Evolutionary conservation across 2,329 filamentous ascomycete genomes (phyloP).

Genomic region (Teratosphaeria viscida): DNA sequence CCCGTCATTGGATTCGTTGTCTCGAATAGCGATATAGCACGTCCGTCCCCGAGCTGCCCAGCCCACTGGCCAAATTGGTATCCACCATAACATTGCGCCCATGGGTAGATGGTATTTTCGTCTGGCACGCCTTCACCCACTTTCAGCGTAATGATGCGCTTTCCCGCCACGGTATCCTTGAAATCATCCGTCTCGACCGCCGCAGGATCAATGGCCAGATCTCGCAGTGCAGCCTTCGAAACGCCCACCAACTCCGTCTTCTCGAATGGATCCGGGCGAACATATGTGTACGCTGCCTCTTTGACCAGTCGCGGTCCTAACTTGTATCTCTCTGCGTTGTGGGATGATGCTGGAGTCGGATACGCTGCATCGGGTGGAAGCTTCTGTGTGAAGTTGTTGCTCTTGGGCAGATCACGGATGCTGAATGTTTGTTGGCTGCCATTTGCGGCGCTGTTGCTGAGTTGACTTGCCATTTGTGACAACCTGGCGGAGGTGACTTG

Average conservation of each 20-base stretch:
- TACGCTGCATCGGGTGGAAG: conserved; percentile 69
- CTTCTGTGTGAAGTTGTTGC: conserved; percentile 52
- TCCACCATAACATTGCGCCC: conserved; percentile 97
- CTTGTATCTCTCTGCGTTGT: conserved; percentile 65
- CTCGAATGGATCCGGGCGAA: conserved; percentile 64
- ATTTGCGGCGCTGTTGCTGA: conserved; percentile 20
- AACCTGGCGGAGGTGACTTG: conserved; percentile 20
- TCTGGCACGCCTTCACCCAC: conserved; percentile 42
- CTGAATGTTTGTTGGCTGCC: conserved; percentile 20
- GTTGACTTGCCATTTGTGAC: conserved; percentile 35
- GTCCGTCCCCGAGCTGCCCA: conserved; percentile 86
- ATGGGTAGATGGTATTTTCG: conserved; percentile 73
- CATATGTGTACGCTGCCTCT: conserved; percentile 79
- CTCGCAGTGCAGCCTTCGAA: conserved; percentile 65
- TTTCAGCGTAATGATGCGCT: conserved; percentile 70
- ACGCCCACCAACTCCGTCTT: conserved; percentile 72
- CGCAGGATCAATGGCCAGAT: conserved; percentile 62
- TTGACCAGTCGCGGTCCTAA: conserved; percentile 76
- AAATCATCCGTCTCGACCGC: conserved; percentile 67
- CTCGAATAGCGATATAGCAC: conserved; percentile 91
- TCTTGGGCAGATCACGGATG: conserved; percentile 49
- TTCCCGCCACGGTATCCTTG: conserved; percentile 66
- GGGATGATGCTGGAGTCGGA: conserved; percentile 70
- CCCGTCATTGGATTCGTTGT: conserved; percentile 62
- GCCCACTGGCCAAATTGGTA: conserved; percentile 69